Evolutionary conservation across 1,284 basidiomycete species (phyloP).

Genomic region (Thelephora terrestris): DNA sequence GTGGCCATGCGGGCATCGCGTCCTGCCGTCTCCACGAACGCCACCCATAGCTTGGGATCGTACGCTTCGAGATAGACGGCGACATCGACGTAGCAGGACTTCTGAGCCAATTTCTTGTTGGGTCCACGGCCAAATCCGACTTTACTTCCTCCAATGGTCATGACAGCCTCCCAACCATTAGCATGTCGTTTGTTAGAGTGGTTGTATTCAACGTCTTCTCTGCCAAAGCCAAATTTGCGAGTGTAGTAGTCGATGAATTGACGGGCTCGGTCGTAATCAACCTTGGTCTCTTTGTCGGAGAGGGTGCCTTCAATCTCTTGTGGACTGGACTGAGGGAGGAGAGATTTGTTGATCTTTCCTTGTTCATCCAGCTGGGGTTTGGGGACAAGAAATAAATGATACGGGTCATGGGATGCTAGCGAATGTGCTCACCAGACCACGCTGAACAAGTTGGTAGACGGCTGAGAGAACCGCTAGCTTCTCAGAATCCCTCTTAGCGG

Average conservation of each 20-base stretch:
- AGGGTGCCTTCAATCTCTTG: constrained; percentile 28
- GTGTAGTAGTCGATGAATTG: constrained; percentile 97
- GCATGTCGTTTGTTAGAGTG: constrained; percentile 18
- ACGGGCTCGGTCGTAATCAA: constrained; percentile 71
- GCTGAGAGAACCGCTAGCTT: constrained; percentile 68
- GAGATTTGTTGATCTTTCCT: neutral
- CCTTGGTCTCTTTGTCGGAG: constrained; percentile 50
- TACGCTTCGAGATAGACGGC: constrained; percentile 79
- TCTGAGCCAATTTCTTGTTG: constrained; percentile 71
- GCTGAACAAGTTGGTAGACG: constrained; percentile 55
- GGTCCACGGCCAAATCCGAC: constrained; percentile 70
- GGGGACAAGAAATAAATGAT: neutral
- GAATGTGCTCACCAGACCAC: constrained; percentile 39
- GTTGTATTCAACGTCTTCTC: constrained; percentile 66
- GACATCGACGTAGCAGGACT: constrained; percentile 81
- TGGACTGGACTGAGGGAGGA: neutral
- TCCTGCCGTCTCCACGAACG: constrained; percentile 57
- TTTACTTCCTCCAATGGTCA: constrained; percentile 70
- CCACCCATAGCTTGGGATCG: constrained; percentile 73
- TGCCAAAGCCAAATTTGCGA: constrained; percentile 69
- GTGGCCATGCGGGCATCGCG: constrained; percentile 63
- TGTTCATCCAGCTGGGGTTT: neutral
- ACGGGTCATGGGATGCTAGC: neutral
- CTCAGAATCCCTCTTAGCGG: constrained; percentile 60
- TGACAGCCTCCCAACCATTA: constrained; percentile 66